These are phyloP conservation scores for Diaporthe citriasiana DNA, from an alignment of 2,329 filamentous ascomycete genomes.

Conservation along the genomic window DNA sequence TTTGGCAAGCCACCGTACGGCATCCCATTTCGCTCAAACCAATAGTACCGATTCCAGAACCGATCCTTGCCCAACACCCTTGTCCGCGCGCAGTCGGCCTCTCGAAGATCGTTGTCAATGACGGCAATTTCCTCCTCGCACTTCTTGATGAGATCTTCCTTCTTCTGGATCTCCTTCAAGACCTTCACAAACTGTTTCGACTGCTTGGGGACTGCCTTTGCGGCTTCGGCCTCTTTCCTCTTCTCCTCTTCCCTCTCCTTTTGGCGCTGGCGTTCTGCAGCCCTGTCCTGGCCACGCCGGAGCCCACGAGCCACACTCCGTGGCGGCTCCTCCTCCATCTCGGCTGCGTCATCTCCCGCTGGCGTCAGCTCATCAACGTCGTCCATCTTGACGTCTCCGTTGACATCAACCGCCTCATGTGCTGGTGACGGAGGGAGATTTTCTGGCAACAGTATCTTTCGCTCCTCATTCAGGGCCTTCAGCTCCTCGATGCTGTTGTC, in stretches of 20 bases:
- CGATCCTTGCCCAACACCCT: slow-evolving; percentile 92
- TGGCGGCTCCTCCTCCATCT: slow-evolving; percentile 78
- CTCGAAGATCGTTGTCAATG: slow-evolving; percentile 91
- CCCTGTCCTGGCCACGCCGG: slow-evolving; percentile 76
- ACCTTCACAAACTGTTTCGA: slow-evolving; percentile 92
- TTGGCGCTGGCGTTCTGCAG: slow-evolving; percentile 83
- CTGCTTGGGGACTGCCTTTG: slow-evolving; percentile 78
- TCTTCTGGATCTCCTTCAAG: slow-evolving; percentile 89
- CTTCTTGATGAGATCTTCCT: slow-evolving; percentile 82
- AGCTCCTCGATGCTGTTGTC: slow-evolving; percentile 76
- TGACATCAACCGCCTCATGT: slow-evolving; percentile 62
- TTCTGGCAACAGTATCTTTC: slow-evolving; percentile 80
- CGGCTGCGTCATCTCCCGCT: slow-evolving; percentile 72
- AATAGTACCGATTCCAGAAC: slow-evolving; percentile 99
- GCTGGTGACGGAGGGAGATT: slow-evolving; percentile 76
- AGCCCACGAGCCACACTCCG: slow-evolving; percentile 64
- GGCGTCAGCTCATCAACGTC: slow-evolving; percentile 75
- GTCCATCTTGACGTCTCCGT: slow-evolving; percentile 72
- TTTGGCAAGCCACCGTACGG: slow-evolving; percentile 89
- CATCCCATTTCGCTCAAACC: slow-evolving; percentile 99
- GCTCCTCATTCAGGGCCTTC: slow-evolving; percentile 78
- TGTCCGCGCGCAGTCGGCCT: slow-evolving; percentile 93
- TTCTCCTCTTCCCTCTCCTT: slow-evolving; percentile 76
- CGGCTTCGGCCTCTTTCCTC: slow-evolving; percentile 76
- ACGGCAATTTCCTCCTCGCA: slow-evolving; percentile 88